These are phyloP conservation scores for Buddleja alternifolia DNA, from an alignment of 257 asterid genomes.

Conservation along the genomic window DNA sequence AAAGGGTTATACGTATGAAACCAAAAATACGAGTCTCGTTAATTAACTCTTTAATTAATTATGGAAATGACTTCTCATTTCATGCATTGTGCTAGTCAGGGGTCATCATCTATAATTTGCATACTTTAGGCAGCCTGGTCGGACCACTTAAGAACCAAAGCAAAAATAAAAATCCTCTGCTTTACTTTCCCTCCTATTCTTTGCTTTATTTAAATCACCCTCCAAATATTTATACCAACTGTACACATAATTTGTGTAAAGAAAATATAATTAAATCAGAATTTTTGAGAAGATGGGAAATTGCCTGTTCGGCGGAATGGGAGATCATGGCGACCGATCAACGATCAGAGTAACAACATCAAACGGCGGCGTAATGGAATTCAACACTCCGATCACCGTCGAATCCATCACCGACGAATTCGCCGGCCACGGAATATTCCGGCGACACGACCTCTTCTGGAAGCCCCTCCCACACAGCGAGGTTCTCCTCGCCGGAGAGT, in stretches of 20 bases:
- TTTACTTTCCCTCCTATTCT: constrained; percentile 36
- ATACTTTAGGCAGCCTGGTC: constrained; percentile 22
- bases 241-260: not conserved
- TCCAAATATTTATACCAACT: constrained; percentile 26
- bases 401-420: constrained; percentile 82
- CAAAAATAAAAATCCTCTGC: not conserved
- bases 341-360: constrained; percentile 58
- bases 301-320: constrained; percentile 69
- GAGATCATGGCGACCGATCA: constrained; percentile 41
- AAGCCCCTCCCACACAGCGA: constrained; percentile 69
- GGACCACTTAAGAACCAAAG: constrained; percentile 29
- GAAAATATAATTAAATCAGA: not conserved
- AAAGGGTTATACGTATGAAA: too few species aligned
- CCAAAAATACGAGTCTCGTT: too few species aligned
- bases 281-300: constrained; percentile 59
- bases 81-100: constrained; percentile 23
- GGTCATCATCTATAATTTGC: constrained; percentile 30
- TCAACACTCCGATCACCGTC: constrained; percentile 55
- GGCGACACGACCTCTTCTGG: constrained; percentile 76
- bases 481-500: constrained; percentile 59
- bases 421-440: constrained; percentile 82
- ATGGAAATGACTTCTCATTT: not conserved
- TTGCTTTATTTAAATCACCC: constrained; percentile 43
- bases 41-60: not conserved
- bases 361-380: constrained; percentile 82